phyloP scores from a whole-genome alignment of 2,329 filamentous ascomycete species.

The Exophiala aquamarina region DNA sequence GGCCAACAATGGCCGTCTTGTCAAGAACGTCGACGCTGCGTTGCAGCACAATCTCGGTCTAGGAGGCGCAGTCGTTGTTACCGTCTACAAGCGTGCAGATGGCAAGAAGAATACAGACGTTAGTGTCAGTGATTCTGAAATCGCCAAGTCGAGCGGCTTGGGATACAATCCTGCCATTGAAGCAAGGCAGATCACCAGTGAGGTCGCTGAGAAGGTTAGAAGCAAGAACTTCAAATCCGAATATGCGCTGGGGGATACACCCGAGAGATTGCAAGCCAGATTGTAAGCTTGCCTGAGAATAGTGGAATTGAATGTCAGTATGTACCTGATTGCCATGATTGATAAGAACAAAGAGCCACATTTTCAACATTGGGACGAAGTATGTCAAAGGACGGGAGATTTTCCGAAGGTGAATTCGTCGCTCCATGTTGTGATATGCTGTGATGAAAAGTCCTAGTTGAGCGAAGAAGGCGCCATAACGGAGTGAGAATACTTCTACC shows the following conservation, averaged over 20 bases:
- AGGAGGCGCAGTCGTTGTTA: slow-evolving; percentile 85
- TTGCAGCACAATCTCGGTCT: slow-evolving; percentile 93
- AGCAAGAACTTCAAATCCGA: slow-evolving; percentile 68
- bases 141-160: slow-evolving; percentile 66
- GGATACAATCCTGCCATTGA: slow-evolving; percentile 91
- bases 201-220: slow-evolving; percentile 67
- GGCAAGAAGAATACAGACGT: slow-evolving; percentile 58
- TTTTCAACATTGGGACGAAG: too few species aligned
- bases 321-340: too few species aligned
- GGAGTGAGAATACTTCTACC: too few species aligned
- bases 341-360: too few species aligned
- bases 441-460: too few species aligned
- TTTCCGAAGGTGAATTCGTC: too few species aligned
- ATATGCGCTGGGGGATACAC: slow-evolving; percentile 76
- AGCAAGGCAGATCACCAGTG: slow-evolving; percentile 80
- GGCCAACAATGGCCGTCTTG: slow-evolving; percentile 79
- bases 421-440: too few species aligned
- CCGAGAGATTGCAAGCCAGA: slow-evolving; percentile 69
- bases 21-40: slow-evolving; percentile 67
- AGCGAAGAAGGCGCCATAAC: too few species aligned
- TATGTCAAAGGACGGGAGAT: too few species aligned
- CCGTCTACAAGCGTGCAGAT: slow-evolving; percentile 84
- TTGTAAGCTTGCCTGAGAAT: slow-evolving; percentile 42
- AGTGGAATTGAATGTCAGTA: too few species aligned
- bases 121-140: slow-evolving; percentile 59